Evolutionary conservation across 768 basidiomycete genomes (phyloP).

Genomic region (Boletus fagicola): DNA sequence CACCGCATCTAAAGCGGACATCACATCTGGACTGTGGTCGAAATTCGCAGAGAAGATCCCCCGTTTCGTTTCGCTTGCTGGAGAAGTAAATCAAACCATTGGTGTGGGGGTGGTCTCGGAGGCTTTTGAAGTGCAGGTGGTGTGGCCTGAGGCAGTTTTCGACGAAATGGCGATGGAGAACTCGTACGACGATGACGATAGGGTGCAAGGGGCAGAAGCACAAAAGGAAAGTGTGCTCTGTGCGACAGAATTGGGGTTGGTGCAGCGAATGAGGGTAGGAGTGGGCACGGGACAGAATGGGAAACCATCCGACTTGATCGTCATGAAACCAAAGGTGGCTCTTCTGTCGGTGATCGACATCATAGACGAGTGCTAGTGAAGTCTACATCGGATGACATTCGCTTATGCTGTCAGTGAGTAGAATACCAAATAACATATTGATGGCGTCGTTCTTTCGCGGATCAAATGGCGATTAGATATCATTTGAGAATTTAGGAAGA

Average conservation of each 20-base stretch:
- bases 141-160: conserved; percentile 11
- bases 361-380: no score
- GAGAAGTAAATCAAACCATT: conserved; percentile 40
- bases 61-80: conserved; percentile 43
- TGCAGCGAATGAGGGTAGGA: conserved; percentile 21
- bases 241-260: conserved; percentile 35
- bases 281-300: conserved; percentile 7
- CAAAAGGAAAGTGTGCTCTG: conserved; percentile 25
- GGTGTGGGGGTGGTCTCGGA: conserved; percentile 25
- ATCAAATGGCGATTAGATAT: no score
- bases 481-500: no score
- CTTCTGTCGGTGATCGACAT: no score
- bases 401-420: no score
- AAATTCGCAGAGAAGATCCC: conserved; percentile 42
- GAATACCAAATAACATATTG: no score
- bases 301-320: conserved; percentile 17
- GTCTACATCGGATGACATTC: no score
- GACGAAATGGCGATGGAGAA: conserved; percentile 24
- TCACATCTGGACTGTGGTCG: conserved; percentile 39
- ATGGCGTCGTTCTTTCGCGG: no score
- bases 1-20: conserved; percentile 12
- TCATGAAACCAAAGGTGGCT: conserved; percentile 26
- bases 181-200: conserved; percentile 21
- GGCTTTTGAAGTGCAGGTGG: conserved; percentile 25
- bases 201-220: not conserved